Evolutionary conservation across 2,329 filamentous ascomycete genomes (phyloP), one percentile per base, ranked within the genome.

Genomic region (Colletotrichum graminicola): DNA sequence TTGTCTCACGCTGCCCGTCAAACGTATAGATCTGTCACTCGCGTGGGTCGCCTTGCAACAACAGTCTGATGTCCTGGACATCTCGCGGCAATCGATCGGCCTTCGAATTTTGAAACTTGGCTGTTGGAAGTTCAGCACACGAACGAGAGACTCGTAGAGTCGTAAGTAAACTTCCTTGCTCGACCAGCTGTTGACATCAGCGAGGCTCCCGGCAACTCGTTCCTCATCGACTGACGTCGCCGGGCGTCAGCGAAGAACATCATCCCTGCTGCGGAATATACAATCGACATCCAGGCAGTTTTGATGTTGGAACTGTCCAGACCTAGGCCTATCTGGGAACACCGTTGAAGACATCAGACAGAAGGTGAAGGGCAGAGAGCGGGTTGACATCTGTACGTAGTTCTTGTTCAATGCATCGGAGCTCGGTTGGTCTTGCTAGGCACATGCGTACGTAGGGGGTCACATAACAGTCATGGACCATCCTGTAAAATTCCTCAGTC

Each of bases 301-400:
- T 63, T 45, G 49, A 45, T 54, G 45, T 68, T 63, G 54, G 55
- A n/a, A 68, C 39, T 26, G 57, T 32, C 39, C 45, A 54, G 29
- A 26, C 18, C 34, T n/a, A 63, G 34, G 5, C n/a, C 3, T 43
- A 23, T 52, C 64, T 45, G 34, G 68, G 69, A 41, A 34, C 47
- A 71, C 54, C 69, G 69, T 32, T 72, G 69, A 36, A 59, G 39
- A 69, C 45, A 64, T 72, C 69, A 69, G 69, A 72, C 69, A 72
- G 45, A 55, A 64, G 23, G 55, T 60, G 59, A 41, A 69, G 54
- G 47, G 45, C 45, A 32, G 47, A 32, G 45, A 36, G 39, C 55
- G 60, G 66, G 47, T 52, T 64, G 39, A 45, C 47, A 60, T 63
- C 49, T 66, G 39, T 54, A 51, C 39, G 45, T 56, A 45, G 54